Conservation (phyloP, 202 grass and related monocot genomes). For the Zizania palustris region DNA sequence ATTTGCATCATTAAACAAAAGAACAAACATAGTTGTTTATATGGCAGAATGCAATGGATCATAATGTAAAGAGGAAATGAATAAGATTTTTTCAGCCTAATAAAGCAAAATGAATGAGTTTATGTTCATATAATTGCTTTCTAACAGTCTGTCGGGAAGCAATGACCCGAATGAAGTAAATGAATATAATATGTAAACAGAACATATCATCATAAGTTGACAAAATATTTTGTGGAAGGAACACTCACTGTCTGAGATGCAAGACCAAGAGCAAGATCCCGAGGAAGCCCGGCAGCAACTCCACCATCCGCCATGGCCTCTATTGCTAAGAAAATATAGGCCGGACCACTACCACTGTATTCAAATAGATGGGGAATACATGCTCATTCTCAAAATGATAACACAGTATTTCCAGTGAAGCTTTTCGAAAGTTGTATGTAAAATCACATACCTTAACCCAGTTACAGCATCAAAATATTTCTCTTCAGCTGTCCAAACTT, state of each 20-base stretch:
- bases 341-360: slow-evolving; percentile 93
- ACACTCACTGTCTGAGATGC: slow-evolving; percentile 85
- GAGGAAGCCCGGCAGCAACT: slow-evolving; percentile 92
- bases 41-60: not conserved
- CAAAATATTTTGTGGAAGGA: slow-evolving; percentile 11
- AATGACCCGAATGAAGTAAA: not conserved
- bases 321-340: slow-evolving; percentile 91
- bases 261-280: slow-evolving; percentile 87
- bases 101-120: slow-evolving; percentile 8
- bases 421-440: not conserved
- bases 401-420: not conserved
- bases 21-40: not conserved
- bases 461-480: slow-evolving; percentile 99
- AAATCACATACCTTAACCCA: slow-evolving; percentile 75
- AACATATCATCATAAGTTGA: not conserved
- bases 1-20: slow-evolving; percentile 2
- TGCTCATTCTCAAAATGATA: slow-evolving; percentile 17
- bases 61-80: slow-evolving; percentile 2
- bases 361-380: slow-evolving; percentile 36
- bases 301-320: slow-evolving; percentile 96
- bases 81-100: not conserved
- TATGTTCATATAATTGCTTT: not conserved
- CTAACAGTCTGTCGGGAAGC: not conserved
- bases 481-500: slow-evolving; percentile 96
- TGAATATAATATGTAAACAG: slow-evolving; percentile 1